Base-by-base conservation (phyloP, 1,139 yeast genomes). In the Debaryomycetaceae sp. region DNA sequence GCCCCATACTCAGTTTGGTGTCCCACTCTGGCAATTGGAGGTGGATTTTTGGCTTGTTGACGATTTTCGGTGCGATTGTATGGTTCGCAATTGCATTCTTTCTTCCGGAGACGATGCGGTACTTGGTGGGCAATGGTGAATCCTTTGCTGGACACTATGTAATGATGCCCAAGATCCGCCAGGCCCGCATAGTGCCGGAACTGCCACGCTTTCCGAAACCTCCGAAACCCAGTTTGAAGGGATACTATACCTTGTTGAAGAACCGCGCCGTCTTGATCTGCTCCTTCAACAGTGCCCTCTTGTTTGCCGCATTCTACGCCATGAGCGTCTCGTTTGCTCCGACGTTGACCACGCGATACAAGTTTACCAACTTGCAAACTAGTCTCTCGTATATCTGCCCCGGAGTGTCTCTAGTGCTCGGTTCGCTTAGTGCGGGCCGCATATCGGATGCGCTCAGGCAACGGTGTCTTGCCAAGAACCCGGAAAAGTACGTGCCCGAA, bases 221-320 rank as follows among this genome's bases (percentile, higher is more conserved):
- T 1, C 72, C 73, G 3, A 66, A 59, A 37, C 71, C 74, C 11
- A 58, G 61, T 22, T 33, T 66, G 2, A 47, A 40, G 18, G 49
- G 47, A 3, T 68, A 61, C 35, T 52, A 57, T 44, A 48, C 43
- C 5, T 44, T 70, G 22, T 26, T 69, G 4, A 51, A 45, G 25
- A 65, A 54, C 32, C 47, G 49, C 14, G 77, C 77, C 1, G 70
- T 72, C 0, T 34, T 64, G 1, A 37, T 72, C 7, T 61, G 72
- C 27, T 67, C 77, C 0, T 26, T 69, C 3, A 63, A 65, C 26
- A 64, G 73, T 2, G 76, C 74, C 0, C 43, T 73, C 5, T 40
- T 72, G 18, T 73, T 73, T 52, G 70, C 77, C 3, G 55, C 70
- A 12, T 73, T 71, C 38, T 73, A 73, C 37, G 77, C 66, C 1